These are phyloP conservation scores for Saprolegnia parasitica DNA, from an alignment of 352 stramenopile genomes.

Conservation along the genomic window DNA sequence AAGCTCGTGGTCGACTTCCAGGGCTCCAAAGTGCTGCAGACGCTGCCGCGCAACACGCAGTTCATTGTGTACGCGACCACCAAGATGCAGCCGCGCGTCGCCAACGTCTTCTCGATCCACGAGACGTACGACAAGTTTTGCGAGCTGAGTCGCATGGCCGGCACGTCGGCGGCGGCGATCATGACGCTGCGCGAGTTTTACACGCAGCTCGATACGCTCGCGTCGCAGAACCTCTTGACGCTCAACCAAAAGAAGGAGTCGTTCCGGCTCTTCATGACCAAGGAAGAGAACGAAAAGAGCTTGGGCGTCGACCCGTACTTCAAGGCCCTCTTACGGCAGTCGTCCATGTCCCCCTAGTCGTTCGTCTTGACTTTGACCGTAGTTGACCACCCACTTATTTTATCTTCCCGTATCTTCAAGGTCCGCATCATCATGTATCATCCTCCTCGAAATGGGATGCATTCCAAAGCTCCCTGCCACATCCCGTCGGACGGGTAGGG, in stretches of 20 bases:
- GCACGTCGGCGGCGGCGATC: slow-evolving; percentile 49
- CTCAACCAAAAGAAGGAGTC: slow-evolving; percentile 64
- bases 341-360: neutral
- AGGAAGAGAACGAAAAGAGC: slow-evolving; percentile 60
- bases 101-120: slow-evolving; percentile 46
- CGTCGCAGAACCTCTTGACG: slow-evolving; percentile 57
- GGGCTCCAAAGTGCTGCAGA: slow-evolving; percentile 47
- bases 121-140: slow-evolving; percentile 69
- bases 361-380: neutral
- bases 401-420: too few relatives aligned
- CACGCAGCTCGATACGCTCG: slow-evolving; percentile 57
- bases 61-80: slow-evolving; percentile 27
- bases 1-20: slow-evolving; percentile 69
- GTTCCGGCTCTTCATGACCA: slow-evolving; percentile 64
- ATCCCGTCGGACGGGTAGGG: too few relatives aligned
- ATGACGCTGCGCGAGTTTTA: slow-evolving; percentile 60
- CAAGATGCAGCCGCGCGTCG: slow-evolving; percentile 32
- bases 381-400: too few relatives aligned
- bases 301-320: slow-evolving; percentile 77
- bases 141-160: slow-evolving; percentile 55
- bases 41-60: slow-evolving; percentile 69
- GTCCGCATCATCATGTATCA: too few relatives aligned
- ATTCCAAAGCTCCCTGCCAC: too few relatives aligned
- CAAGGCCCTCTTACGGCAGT: slow-evolving; percentile 37
- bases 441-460: too few relatives aligned